Conservation (phyloP, 495 filamentous ascomycete genomes). For the Rhizodiscina lignyota region DNA sequence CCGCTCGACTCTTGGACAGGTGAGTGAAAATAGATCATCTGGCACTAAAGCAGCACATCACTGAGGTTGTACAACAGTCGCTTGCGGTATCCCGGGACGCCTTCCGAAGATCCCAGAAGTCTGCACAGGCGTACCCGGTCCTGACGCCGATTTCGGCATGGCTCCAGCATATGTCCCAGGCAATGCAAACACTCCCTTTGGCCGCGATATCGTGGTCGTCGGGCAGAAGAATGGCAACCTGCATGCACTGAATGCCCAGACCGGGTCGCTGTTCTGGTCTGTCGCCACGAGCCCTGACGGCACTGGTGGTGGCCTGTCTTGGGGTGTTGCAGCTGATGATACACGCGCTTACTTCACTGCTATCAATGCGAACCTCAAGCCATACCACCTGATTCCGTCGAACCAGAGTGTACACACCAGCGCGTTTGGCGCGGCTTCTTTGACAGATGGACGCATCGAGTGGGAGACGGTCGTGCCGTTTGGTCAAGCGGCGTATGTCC, state of each 20-base stretch:
- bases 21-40: background rate
- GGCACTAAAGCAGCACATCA: too few relatives aligned
- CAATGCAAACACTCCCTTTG: constrained; percentile 2
- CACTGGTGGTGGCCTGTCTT: constrained; percentile 17
- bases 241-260: constrained; percentile 17
- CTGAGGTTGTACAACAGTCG: too few relatives aligned
- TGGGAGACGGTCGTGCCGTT: constrained; percentile 15
- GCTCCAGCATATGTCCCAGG: constrained; percentile 22
- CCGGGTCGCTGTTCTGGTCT: constrained; percentile 19
- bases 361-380: constrained; percentile 11
- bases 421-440: constrained; percentile 18
- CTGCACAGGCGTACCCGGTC: constrained; percentile 21
- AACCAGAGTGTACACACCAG: constrained; percentile 13
- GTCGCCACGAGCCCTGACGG: constrained; percentile 14
- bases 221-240: constrained; percentile 27
- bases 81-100: constrained; percentile 11
- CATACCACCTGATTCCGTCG: constrained; percentile 11
- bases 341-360: constrained; percentile 20
- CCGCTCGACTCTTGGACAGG: constrained; percentile 17
- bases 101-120: constrained; percentile 5
- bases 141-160: constrained; percentile 27
- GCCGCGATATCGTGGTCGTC: constrained; percentile 17
- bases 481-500: constrained; percentile 4
- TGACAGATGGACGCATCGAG: constrained; percentile 13
- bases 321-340: constrained; percentile 25